Conservation (phyloP, 2,329 filamentous ascomycete genomes). For the Verticillium klebahnii region DNA sequence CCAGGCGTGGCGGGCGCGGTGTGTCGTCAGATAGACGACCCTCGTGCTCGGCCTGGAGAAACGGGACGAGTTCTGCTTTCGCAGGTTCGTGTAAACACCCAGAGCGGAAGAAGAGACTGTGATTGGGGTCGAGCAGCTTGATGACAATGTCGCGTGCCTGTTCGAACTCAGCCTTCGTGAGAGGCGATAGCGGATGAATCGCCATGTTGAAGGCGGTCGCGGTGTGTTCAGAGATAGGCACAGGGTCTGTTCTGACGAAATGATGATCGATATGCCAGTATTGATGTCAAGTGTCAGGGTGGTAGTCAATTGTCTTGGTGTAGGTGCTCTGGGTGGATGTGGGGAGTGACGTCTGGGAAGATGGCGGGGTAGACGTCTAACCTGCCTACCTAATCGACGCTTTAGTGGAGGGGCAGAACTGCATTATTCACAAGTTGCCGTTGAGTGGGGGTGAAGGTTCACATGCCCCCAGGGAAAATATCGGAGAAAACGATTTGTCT, state of each 20-base stretch:
- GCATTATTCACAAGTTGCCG: neutral
- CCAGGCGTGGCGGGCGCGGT: constrained; percentile 38
- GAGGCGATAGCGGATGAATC: constrained; percentile 42
- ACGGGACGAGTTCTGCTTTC: constrained; percentile 53
- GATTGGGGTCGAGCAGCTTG: constrained; percentile 18
- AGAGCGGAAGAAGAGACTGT: constrained; percentile 43
- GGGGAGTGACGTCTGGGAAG: neutral
- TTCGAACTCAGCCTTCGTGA: constrained; percentile 45
- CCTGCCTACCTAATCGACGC: no score
- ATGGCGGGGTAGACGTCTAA: neutral
- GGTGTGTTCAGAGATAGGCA: neutral
- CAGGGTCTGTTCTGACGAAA: no score
- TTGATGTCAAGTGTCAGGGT: constrained; percentile 1
- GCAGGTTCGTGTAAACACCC: constrained; percentile 60
- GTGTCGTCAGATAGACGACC: constrained; percentile 37
- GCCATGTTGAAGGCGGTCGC: constrained; percentile 4
- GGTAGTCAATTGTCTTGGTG: no score
- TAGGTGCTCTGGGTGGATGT: no score
- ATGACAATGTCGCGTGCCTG: constrained; percentile 40
- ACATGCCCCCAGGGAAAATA: no score
- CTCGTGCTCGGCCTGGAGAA: constrained; percentile 58
- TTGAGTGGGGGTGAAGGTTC: neutral
- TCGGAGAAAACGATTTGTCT: no score
- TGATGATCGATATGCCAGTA: neutral
- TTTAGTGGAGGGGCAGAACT: neutral